Evolutionary conservation across 768 basidiomycete species (phyloP), one percentile per base, ranked within the genome.

Genomic region (Russula brevipes): DNA sequence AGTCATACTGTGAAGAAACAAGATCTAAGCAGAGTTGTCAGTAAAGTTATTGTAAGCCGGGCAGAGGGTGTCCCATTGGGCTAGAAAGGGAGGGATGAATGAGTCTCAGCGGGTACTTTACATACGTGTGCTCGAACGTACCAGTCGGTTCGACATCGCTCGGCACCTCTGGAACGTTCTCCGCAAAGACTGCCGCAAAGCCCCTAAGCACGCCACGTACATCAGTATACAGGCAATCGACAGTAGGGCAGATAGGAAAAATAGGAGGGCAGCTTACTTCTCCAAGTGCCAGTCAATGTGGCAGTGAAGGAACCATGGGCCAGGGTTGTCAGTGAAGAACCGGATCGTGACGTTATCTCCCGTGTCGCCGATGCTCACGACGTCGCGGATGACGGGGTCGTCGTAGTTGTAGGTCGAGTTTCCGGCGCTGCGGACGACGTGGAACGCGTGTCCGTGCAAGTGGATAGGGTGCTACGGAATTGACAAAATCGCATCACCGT

Each of bases 331-430:
- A 2, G 71, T 73, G 4, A 60, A 47, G 53, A 73, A 72, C 19
- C 73, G 66, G 55, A 75, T 66, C 12, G 63, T 55, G 11, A 69
- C 62, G 12, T 63, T 60, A 31, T 66, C 66, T 2, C 42, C 55
- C 2, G 9, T 0, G 10, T 30, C 16, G 12, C 69, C 69, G 4
- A 66, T 59, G 59, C 51, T 65, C 35, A 80, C 74, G 7, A 78
- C 79, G 66, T 83, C 82, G 50, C 81, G 71, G 50, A 77, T 71
- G 55, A 77, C 73, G 0, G 81, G 81, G 68, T 82, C 79, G 9
- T 49, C 52, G 5, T 41, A 62, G 45, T 70, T 71, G 45, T 63
- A 63, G 16, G 50, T 38, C n/a, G 55, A 24, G 36, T 19, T 50
- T 1, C 68, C 63, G 16, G 63, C 58, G 33, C 59, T 62, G 12